A percentile compares a stretch with the other conserved stretches of the same genome.
phyloP scores from a whole-genome alignment of 164 flowering plant species.

The Aristolochia fimbriata region DNA sequence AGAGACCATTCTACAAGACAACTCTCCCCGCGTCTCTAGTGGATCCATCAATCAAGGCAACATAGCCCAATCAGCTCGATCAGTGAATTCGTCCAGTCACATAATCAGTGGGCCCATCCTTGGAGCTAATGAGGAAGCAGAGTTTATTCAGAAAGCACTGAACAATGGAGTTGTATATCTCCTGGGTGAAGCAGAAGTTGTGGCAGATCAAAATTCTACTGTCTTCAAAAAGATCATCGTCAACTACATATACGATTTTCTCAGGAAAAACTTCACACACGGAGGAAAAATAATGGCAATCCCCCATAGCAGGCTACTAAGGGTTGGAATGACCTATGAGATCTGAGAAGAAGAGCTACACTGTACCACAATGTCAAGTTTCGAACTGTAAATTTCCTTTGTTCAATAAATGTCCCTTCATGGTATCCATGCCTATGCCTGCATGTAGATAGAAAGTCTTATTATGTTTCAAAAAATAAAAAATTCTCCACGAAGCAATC shows the following conservation, averaged over 20 bases:
- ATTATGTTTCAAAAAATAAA: no score
- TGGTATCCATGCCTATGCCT: not conserved
- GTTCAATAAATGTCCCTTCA: not conserved
- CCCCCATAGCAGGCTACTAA: conserved; percentile 46
- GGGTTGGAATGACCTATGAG: conserved; percentile 80
- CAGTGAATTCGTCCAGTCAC: conserved; percentile 22
- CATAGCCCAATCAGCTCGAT: conserved; percentile 14
- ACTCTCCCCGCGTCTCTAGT: conserved; percentile 21
- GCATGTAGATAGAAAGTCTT: no score
- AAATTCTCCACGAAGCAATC: no score
- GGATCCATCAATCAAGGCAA: conserved; percentile 19
- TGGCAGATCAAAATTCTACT: conserved; percentile 41
- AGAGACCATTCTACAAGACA: conserved; percentile 15
- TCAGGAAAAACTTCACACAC: conserved; percentile 54
- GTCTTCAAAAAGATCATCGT: conserved; percentile 42
- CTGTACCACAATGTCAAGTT: not conserved
- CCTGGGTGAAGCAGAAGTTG: conserved; percentile 64
- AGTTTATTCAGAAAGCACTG: conserved; percentile 39
- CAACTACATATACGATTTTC: conserved; percentile 45
- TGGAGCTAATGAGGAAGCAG: conserved; percentile 41
- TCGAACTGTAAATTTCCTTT: no score
- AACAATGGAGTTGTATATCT: conserved; percentile 62
- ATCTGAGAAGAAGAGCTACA: conserved; percentile 13
- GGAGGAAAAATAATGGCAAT: conserved; percentile 41
- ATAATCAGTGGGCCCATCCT: conserved; percentile 12